Percentiles rank a stretch among this genome's conserved stretches.
Conservation (phyloP, 2,329 filamentous ascomycete genomes). For the Biscogniauxia marginata region DNA sequence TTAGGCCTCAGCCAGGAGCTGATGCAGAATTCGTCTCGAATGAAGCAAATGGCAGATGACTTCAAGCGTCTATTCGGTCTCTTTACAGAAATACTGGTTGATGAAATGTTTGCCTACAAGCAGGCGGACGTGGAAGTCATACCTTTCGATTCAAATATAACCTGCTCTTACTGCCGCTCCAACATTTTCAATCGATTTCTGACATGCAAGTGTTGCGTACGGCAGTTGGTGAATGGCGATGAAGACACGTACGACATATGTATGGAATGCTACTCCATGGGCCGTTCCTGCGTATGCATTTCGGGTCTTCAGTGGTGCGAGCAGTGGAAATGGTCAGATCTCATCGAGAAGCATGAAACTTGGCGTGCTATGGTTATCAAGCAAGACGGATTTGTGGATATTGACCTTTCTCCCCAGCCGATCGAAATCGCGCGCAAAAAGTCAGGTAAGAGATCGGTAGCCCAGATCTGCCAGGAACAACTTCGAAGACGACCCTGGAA, state of each 20-base stretch:
- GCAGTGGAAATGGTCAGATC: constrained; percentile 82
- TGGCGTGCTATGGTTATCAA: constrained; percentile 80
- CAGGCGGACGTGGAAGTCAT: constrained; percentile 73
- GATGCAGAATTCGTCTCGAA: constrained; percentile 42
- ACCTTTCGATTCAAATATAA: constrained; percentile 85
- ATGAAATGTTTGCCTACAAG: constrained; percentile 78
- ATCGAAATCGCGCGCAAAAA: constrained; percentile 68
- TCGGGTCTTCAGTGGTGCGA: constrained; percentile 88
- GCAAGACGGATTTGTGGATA: constrained; percentile 66
- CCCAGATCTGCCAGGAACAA: constrained; percentile 92
- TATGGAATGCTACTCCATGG: constrained; percentile 99
- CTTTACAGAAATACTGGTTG: constrained; percentile 75
- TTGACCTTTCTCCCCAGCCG: constrained; percentile 65
- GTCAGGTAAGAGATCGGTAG: constrained; percentile 73
- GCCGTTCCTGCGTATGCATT: constrained; percentile 85
- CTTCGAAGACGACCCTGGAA: constrained; percentile 76
- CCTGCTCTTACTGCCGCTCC: constrained; percentile 90
- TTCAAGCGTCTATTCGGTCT: constrained; percentile 78
- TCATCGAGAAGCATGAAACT: constrained; percentile 73
- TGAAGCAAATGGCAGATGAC: constrained; percentile 74
- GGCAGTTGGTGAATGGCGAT: constrained; percentile 61
- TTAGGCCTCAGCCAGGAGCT: constrained; percentile 47
- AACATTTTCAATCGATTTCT: constrained; percentile 98
- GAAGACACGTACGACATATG: constrained; percentile 94
- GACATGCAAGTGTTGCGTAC: constrained; percentile 82